Evolutionary conservation across 768 basidiomycete species (phyloP), one percentile per base, ranked within the genome.

Genomic region (Mycena alexandri): DNA sequence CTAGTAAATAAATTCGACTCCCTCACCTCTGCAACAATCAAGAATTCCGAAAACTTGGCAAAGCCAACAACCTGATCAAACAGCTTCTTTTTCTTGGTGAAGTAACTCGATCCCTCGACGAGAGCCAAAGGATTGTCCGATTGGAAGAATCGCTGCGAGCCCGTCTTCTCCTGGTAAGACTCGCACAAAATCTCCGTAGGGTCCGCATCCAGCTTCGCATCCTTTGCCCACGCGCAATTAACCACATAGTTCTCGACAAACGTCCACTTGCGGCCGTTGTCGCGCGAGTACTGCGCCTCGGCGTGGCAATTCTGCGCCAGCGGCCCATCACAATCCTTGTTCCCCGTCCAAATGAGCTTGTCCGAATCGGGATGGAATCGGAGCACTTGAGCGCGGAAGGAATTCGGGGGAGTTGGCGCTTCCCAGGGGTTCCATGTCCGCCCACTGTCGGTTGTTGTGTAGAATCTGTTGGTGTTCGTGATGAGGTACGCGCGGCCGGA

Each of bases 21-120:
- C 74, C 89, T 58, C 46, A 98, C 95, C 86, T 96, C 92, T 24
- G 97, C 98, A 34, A 98, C 97, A 50, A 99, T 90, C 76, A 99
- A 84, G 77, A 93, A 99, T 81, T 99, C 95, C 0, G 94, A 94
- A 79, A 99, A 99, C 80, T 95, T 96, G 0, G 98, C 91, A 81
- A 96, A 98, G 9, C 98, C 98, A 71, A 95, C 95, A 60, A 99
- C 90, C 47, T 89, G 83, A 51, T 94, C 88, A 74, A 99, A 99
- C 22, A 98, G 77, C 75, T 87, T 92, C 68, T 82, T 89, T 83
- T 89, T 92, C 68, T 85, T 88, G 52, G 70, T 70, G 75, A 89
- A 98, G 81, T 88, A 98, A 61, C 89, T 83, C 13, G 83, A 77
- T 0, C 98, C 97, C 14, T 88, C 87, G 25, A 96, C 85, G 48